A percentile compares a stretch with the other conserved stretches of the same genome.
Conservation (phyloP, 805 yeast species). For the Candida pseudofarinosa region DNA sequence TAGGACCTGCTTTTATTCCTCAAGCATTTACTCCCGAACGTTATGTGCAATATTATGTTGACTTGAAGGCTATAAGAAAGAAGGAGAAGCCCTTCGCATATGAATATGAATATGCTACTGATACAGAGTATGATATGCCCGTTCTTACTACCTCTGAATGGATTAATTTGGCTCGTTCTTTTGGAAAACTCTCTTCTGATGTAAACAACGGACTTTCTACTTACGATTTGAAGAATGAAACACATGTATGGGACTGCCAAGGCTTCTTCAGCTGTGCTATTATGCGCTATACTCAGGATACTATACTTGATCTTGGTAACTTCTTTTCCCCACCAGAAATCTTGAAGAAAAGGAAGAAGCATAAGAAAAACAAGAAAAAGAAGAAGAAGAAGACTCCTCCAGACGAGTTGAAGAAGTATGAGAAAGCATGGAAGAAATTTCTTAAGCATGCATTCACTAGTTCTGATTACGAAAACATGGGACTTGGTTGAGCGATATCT, state of each 20-base stretch:
- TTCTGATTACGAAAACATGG: constrained; percentile 57
- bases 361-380: constrained; percentile 6
- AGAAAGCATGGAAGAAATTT: constrained; percentile 54
- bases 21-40: constrained; percentile 71
- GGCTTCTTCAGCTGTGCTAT: no score
- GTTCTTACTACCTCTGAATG: constrained; percentile 59
- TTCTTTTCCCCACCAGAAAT: neutral
- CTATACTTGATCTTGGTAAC: neutral
- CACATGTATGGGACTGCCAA: no score
- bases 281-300: neutral
- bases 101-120: constrained; percentile 68
- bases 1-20: constrained; percentile 75
- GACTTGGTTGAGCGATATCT: constrained; percentile 26
- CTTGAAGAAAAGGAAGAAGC: neutral
- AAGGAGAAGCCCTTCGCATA: constrained; percentile 48
- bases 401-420: constrained; percentile 14
- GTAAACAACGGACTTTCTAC: no score
- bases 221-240: no score
- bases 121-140: constrained; percentile 50
- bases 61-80: constrained; percentile 47
- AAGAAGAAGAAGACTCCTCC: constrained; percentile 5
- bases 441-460: constrained; percentile 58
- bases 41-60: constrained; percentile 73
- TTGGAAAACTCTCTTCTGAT: constrained; percentile 46
- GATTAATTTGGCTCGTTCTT: constrained; percentile 50